Evolutionary conservation across 441 rosid species (phyloP).

Genomic region (Dalechampia spathulata): DNA sequence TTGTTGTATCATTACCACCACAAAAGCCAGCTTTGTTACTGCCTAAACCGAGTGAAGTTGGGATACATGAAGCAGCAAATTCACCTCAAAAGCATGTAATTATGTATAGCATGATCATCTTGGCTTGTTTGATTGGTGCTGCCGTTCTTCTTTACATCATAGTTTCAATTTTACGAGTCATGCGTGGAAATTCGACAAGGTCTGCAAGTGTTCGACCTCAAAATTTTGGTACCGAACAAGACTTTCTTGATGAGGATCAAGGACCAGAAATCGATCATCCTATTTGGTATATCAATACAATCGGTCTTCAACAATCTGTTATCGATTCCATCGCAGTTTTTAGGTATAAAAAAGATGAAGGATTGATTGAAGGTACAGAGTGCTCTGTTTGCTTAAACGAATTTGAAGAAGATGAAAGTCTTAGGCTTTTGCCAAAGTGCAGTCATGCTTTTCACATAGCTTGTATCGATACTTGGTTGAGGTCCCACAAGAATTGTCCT

Average conservation of each 20-base stretch:
- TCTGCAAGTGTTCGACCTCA: too few species aligned
- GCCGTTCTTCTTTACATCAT: too few species aligned
- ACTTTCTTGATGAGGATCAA: conserved; percentile 32
- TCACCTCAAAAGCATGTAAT: too few species aligned
- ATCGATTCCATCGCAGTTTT: conserved; percentile 54
- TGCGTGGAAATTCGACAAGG: too few species aligned
- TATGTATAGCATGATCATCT: too few species aligned
- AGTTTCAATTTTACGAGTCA: too few species aligned
- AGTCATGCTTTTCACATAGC: conserved; percentile 81
- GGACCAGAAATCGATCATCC: conserved; percentile 75
- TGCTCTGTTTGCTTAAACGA: conserved; percentile 90
- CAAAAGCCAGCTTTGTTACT: too few species aligned
- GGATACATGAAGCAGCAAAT: too few species aligned
- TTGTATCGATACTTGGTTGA: conserved; percentile 79
- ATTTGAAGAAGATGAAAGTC: conserved; percentile 72
- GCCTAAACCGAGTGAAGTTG: too few species aligned
- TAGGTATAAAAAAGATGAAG: conserved; percentile 49
- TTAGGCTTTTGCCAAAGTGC: conserved; percentile 83
- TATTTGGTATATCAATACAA: conserved; percentile 59
- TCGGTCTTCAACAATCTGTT: conserved; percentile 61
- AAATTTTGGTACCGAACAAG: conserved; percentile 40
- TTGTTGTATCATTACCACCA: too few species aligned
- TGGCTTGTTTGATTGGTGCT: too few species aligned
- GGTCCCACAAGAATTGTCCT: conserved; percentile 79
- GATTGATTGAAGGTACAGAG: conserved; percentile 69